phyloP scores from a whole-genome alignment of 192 early-diverging fungal genomes.

The Tieghemiomyces parasiticus region DNA sequence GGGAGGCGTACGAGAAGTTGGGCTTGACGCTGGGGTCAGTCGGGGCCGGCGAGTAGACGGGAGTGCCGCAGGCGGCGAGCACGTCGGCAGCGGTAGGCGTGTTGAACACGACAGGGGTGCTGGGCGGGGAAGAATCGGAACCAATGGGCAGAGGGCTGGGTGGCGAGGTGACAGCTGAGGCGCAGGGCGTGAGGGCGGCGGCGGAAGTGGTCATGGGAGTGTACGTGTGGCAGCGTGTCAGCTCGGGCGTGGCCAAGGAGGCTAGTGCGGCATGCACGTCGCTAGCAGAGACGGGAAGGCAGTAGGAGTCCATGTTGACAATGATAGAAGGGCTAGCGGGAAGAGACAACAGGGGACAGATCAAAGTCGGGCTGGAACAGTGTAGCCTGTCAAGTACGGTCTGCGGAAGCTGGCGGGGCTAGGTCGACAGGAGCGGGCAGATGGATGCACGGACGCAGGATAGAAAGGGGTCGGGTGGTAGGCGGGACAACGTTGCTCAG shows the following conservation, averaged over 20 bases:
- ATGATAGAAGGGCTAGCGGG: too few species aligned
- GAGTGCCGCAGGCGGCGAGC: not conserved
- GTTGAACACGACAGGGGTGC: not conserved
- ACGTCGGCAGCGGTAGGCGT: not conserved
- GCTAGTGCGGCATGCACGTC: not conserved
- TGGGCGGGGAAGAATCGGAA: not conserved
- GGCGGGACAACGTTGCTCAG: too few species aligned
- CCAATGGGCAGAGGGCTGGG: too few species aligned
- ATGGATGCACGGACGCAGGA: too few species aligned
- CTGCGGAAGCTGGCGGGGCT: too few species aligned
- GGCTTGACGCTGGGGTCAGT: constrained; percentile 28
- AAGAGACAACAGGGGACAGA: too few species aligned
- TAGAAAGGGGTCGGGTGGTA: too few species aligned
- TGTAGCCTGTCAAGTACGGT: too few species aligned
- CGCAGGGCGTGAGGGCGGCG: not conserved
- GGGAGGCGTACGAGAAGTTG: constrained; percentile 46
- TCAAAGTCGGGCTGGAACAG: too few species aligned
- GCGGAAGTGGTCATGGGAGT: not conserved
- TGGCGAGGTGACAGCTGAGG: not conserved
- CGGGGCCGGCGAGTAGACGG: constrained; percentile 1
- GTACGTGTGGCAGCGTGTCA: not conserved
- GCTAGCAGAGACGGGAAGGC: not conserved
- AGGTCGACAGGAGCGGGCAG: too few species aligned
- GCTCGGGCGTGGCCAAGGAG: not conserved
- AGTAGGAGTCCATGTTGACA: not conserved